Evolutionary conservation across 2,329 filamentous ascomycete species (phyloP), one percentile per base, ranked within the genome.

Genomic region (Mycogone perniciosa): DNA sequence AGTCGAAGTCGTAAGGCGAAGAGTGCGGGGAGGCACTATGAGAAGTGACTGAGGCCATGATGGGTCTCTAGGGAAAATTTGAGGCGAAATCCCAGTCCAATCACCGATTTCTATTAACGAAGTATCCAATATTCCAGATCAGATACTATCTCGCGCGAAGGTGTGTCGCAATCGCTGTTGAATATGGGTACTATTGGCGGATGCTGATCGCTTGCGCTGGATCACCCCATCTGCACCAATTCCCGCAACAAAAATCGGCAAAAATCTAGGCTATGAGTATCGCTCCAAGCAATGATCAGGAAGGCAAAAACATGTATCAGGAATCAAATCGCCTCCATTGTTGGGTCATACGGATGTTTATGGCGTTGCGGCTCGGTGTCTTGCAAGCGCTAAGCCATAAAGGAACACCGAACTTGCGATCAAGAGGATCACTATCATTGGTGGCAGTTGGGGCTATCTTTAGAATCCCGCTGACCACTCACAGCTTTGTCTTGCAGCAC

Each of bases 1-100:
- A 65, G 34, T 72, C 69, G 48, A 68, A 67, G 49, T 73, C 71
- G 60, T 69, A 71, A 13, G 63, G 62, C 6, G 71, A 70, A 4
- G 61, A 59, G 33, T 69, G 66, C 31, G 72, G 69, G 26, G 71
- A 72, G 1, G 63, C 58, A 42, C 60, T 63, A 20, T 65, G 64
- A 7, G 71, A 72, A 10, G 67, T 64, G 7, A 73, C 63, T 7
- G 71, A 74, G 31, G 71, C 64, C 68, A 71, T 53, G 33, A 35
- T 11, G 6, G 40, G 26, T 6, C 30, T 38, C 20, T n/a, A 9
- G 20, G 20, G 20, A 20, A 20, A 20, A 20, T 2, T 20, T 20
- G 20, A 20, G 20, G 20, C 3, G 20, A 20, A 20, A 20, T 20
- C 20, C 20, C 20, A 2, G 20, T 20, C 20, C 20, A 20, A 20